Base-by-base conservation (phyloP, 1,284 basidiomycete genomes). In the Mycena citricolor region DNA sequence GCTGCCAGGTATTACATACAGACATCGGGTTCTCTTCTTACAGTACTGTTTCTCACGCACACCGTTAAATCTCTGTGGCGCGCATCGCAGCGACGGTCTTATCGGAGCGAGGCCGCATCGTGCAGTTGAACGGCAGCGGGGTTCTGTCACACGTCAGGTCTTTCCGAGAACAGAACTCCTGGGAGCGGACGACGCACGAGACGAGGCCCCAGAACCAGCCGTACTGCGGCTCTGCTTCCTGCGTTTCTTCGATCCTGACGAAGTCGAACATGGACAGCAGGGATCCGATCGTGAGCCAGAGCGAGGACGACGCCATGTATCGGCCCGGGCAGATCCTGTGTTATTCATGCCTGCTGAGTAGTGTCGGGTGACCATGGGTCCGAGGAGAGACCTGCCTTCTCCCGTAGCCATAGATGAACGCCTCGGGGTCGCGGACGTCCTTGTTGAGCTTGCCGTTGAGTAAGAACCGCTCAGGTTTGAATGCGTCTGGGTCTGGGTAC, bases 211-310 rank as follows among this genome's bases (percentile, higher is more conserved):
- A 16, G 13, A 26, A 44, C 14, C 30, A 44, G 5, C 33, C 42
- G n/a, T 30, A 37, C 2, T 67, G 45, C 3, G 56, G 54, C 8
- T 47, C 36, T 10, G 31, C 22, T 13, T 38, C 29, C 7, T 23
- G 48, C 2, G 70, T 73, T 13, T 57, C 51, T 21, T 63, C 62
- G 0, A 63, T 66, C 7, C 63, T 60, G 8, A 51, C 44, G 32
- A 76, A 69, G 32, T 70, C 54, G 42, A 75, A 76, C 3, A 62
- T 64, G n/a, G 63, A 60, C 45, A 76, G 60, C n/a, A 77, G 69
- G 32, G 64, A 72, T 11, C 71, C 76, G n/a, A 77, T 65, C 0
- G 72, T 69, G 24, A 77, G 68, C 71, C 72, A 77, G 8, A 77
- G 50, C 31, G 71, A 70, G 0, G 69, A 64, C 40, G 73, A 71